These are phyloP conservation scores for Rhynchospora tenuis DNA, from an alignment of 176 grass and related monocot genomes.

Conservation along the genomic window DNA sequence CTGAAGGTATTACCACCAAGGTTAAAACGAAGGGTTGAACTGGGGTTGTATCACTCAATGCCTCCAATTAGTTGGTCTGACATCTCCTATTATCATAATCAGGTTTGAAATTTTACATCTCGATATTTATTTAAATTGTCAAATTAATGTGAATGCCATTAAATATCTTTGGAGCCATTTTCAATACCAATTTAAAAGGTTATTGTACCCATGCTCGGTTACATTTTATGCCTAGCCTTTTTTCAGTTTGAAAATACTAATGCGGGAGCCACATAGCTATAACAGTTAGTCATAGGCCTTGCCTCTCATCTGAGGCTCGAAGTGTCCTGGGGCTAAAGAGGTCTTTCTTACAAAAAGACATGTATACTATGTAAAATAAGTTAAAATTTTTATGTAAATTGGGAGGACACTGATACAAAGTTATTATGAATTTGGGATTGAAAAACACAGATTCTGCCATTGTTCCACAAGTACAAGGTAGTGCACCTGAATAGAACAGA, in stretches of 20 bases:
- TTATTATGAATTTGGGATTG: not conserved
- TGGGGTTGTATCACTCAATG: slow-evolving; percentile 63
- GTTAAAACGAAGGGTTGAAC: slow-evolving; percentile 66
- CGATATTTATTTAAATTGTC: not conserved
- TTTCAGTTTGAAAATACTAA: not conserved
- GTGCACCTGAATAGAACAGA: slow-evolving; percentile 86
- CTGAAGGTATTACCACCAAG: slow-evolving; percentile 76
- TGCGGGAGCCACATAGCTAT: not conserved
- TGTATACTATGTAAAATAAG: not conserved
- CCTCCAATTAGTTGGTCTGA: slow-evolving; percentile 88
- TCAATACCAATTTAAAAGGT: not conserved
- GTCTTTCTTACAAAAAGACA: not conserved
- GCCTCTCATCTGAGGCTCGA: not conserved
- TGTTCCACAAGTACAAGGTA: slow-evolving; percentile 80
- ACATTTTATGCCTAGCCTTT: not conserved
- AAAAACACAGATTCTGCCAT: slow-evolving; percentile 68
- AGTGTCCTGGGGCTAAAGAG: not conserved
- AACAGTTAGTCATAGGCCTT: not conserved
- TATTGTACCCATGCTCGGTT: not conserved
- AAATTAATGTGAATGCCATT: not conserved
- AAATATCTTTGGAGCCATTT: not conserved
- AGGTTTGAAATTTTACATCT: slow-evolving; percentile 39
- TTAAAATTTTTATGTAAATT: not conserved
- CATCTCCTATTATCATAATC: slow-evolving; percentile 72
- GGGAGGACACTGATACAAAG: not conserved